Percentiles rank a stretch among this genome's conserved stretches.
phyloP scores from a whole-genome alignment of 75 land plant species.

The Pinus tabuliformis region DNA sequence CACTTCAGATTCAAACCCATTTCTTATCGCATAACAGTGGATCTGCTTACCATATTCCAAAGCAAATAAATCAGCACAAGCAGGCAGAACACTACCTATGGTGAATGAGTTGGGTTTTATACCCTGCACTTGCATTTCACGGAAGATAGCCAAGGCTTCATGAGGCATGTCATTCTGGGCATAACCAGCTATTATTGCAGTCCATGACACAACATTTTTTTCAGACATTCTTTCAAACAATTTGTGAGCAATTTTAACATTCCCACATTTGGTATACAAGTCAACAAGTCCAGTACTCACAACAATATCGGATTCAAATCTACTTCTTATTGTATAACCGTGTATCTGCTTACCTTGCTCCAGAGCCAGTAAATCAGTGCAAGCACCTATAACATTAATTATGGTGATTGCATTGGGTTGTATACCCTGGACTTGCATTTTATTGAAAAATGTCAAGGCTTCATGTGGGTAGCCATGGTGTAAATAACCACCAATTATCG shows the following conservation, averaged over 20 bases:
- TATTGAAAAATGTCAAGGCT: conserved; percentile 13
- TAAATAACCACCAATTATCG: conserved; percentile 9
- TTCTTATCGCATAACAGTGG: conserved; percentile 1
- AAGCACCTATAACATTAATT: conserved; percentile 8
- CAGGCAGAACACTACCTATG: conserved; percentile 13
- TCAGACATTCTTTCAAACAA: conserved; percentile 15
- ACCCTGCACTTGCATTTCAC: conserved; percentile 14
- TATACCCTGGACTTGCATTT: conserved; percentile 7
- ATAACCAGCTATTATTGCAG: conserved; percentile 17
- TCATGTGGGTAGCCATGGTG: conserved; percentile 4
- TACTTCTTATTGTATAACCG: background rate
- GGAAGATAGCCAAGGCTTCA: conserved; percentile 15
- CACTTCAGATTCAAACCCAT: conserved; percentile 31
- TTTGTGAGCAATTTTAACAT: conserved; percentile 6
- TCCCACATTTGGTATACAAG: conserved; percentile 27
- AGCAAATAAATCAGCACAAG: conserved; percentile 20
- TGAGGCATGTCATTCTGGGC: conserved; percentile 8
- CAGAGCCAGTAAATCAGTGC: conserved; percentile 10
- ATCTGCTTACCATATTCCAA: conserved; percentile 10
- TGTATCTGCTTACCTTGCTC: conserved; percentile 12
- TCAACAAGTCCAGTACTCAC: conserved; percentile 9
- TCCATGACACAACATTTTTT: conserved; percentile 24
- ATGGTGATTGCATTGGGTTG: conserved; percentile 12
- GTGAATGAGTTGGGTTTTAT: conserved; percentile 17
- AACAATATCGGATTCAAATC: background rate